Conservation (phyloP, 73 alveolate species). For the Paramecium biaurelia region DNA sequence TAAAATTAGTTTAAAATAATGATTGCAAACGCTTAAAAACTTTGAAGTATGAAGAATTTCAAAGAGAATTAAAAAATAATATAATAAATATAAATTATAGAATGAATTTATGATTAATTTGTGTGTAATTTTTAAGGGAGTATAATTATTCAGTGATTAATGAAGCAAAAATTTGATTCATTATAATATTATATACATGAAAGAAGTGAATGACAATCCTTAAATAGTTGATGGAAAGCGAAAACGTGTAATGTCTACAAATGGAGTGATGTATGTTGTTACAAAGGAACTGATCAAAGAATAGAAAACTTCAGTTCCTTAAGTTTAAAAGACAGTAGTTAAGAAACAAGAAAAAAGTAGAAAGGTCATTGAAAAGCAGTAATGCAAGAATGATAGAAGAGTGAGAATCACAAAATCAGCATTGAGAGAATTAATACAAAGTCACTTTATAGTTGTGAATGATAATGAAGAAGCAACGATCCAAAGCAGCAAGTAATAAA, state of each 20-base stretch:
- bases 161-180: not conserved
- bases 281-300: not conserved
- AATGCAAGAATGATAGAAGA: not conserved
- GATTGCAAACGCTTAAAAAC: not conserved
- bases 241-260: constrained; percentile 6
- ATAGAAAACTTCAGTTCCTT: not conserved
- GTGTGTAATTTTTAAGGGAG: not conserved
- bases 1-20: not conserved
- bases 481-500: not conserved
- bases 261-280: constrained; percentile 10
- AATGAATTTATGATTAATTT: not conserved
- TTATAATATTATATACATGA: not conserved
- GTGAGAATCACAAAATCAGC: constrained; percentile 24
- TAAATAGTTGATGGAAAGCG: constrained; percentile 27
- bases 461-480: not conserved
- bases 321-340: not conserved
- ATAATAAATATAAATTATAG: not conserved
- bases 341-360: not conserved
- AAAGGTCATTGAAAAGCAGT: not conserved
- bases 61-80: not conserved
- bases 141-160: not conserved
- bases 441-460: constrained; percentile 27
- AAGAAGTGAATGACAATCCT: not conserved
- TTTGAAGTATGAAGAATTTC: not conserved
- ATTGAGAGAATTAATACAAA: not conserved